These are phyloP conservation scores for Cyamopsis tetragonoloba DNA, from an alignment of 306 rosid genomes.

Conservation along the genomic window DNA sequence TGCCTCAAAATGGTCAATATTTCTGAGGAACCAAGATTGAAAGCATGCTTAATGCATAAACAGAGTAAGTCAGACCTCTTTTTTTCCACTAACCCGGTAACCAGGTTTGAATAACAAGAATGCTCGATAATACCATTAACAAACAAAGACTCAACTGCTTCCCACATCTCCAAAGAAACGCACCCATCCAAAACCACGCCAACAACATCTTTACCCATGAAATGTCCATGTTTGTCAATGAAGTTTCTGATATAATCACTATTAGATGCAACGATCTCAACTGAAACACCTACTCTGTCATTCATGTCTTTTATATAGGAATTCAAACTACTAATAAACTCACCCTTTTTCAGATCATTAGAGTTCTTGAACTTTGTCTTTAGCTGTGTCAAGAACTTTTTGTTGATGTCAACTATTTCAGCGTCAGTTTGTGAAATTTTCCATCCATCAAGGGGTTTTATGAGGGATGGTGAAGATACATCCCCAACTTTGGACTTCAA, in stretches of 20 bases:
- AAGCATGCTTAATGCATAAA: slow-evolving; percentile 58
- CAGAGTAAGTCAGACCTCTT: slow-evolving; percentile 63
- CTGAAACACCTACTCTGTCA: slow-evolving; percentile 36
- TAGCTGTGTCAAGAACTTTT: slow-evolving; percentile 44
- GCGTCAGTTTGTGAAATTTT: slow-evolving; percentile 45
- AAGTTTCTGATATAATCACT: slow-evolving; percentile 32
- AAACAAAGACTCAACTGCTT: slow-evolving; percentile 62
- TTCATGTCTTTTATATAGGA: slow-evolving; percentile 49
- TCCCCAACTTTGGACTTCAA: slow-evolving; percentile 43
- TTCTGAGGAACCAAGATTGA: slow-evolving; percentile 60
- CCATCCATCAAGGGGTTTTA: slow-evolving; percentile 61
- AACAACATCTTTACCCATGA: slow-evolving; percentile 47
- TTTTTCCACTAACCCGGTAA: slow-evolving; percentile 45
- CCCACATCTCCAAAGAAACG: slow-evolving; percentile 67
- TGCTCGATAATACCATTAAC: slow-evolving; percentile 46
- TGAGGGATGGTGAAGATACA: slow-evolving; percentile 29
- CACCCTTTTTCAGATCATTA: slow-evolving; percentile 34
- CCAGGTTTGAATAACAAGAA: slow-evolving; percentile 45
- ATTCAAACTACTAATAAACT: slow-evolving; percentile 46
- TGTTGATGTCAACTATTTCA: slow-evolving; percentile 48
- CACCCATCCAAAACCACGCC: slow-evolving; percentile 64
- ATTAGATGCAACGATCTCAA: slow-evolving; percentile 35
- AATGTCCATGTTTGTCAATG: slow-evolving; percentile 46
- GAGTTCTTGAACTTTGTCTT: slow-evolving; percentile 40
- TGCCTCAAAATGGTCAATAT: slow-evolving; percentile 61